phyloP scores from a whole-genome alignment of 176 grass and related monocot species.

The Thalia dealbata region DNA sequence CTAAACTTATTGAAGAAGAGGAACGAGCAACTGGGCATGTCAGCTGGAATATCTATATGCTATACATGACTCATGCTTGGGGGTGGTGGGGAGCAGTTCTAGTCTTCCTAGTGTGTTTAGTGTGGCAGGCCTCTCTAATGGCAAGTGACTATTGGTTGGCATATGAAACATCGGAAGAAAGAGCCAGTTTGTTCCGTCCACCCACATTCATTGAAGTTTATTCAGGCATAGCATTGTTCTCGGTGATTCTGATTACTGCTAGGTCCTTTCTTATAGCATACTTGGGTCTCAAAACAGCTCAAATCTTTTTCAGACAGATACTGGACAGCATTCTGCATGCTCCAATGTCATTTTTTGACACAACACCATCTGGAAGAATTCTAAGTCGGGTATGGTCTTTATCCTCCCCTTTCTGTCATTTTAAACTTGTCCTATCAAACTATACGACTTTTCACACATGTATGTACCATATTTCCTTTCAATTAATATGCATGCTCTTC shows the following conservation, averaged over 20 bases:
- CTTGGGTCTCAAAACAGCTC: slow-evolving; percentile 69
- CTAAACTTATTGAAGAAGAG: slow-evolving; percentile 78
- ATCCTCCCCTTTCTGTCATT: no score
- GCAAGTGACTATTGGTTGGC: slow-evolving; percentile 92
- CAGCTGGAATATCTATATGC: slow-evolving; percentile 54
- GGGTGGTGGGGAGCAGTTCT: slow-evolving; percentile 61
- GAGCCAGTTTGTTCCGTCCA: slow-evolving; percentile 31
- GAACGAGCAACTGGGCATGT: slow-evolving; percentile 76
- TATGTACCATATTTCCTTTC: neutral
- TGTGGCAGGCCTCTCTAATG: slow-evolving; percentile 62
- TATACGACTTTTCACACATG: neutral
- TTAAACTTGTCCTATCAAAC: neutral
- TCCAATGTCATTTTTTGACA: slow-evolving; percentile 97
- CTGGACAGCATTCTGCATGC: slow-evolving; percentile 85
- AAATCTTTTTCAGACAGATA: slow-evolving; percentile 73
- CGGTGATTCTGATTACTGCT: slow-evolving; percentile 38
- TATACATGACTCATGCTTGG: slow-evolving; percentile 81
- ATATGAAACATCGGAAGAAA: slow-evolving; percentile 50
- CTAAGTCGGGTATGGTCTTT: slow-evolving; percentile 64
- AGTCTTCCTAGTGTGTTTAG: slow-evolving; percentile 29
- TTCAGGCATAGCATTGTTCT: slow-evolving; percentile 27
- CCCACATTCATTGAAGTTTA: slow-evolving; percentile 69
- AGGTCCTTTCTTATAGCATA: slow-evolving; percentile 49
- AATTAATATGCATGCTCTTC: neutral
- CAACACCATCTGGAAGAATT: slow-evolving; percentile 87